A percentile compares a stretch with the other conserved stretches of the same genome.
Conservation (phyloP, 768 basidiomycete species). For the Strobilomyces confusus region DNA sequence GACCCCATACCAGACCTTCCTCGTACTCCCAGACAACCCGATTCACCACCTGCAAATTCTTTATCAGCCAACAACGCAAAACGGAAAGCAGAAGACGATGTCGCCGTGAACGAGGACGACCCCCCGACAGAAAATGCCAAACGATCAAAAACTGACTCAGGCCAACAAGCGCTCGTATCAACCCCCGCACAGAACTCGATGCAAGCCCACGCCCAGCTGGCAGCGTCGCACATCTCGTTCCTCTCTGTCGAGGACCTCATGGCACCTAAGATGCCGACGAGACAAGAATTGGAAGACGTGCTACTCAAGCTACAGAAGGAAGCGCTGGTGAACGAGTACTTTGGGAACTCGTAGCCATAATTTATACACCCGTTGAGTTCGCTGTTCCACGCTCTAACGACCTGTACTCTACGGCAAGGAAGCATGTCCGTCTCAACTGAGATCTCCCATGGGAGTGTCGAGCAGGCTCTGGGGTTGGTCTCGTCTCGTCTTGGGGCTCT, state of each 20-base stretch:
- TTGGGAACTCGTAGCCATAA: constrained; percentile 38
- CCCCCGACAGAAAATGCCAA: constrained; percentile 26
- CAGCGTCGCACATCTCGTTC: constrained; percentile 69
- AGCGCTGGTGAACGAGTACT: constrained; percentile 77
- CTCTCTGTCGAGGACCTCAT: constrained; percentile 68
- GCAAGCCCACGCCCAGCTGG: constrained; percentile 45
- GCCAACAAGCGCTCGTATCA: constrained; percentile 2
- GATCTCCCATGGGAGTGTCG: constrained; percentile 15
- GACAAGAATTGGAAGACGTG: constrained; percentile 74
- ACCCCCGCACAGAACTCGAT: constrained; percentile 13
- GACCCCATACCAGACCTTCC: constrained; percentile 52
- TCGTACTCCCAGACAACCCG: constrained; percentile 22
- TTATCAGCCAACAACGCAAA: constrained; percentile 37
- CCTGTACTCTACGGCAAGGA: neutral
- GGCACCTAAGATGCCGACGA: constrained; percentile 70
- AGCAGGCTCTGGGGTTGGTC: constrained; percentile 17
- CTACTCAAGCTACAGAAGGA: constrained; percentile 75
- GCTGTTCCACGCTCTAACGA: neutral
- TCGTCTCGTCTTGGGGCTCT: constrained; percentile 47
- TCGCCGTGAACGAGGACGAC: constrained; percentile 30
- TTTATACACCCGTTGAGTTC: constrained; percentile 12
- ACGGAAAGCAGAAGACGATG: constrained; percentile 51
- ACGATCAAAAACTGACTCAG: constrained; percentile 25
- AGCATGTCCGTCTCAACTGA: constrained; percentile 5
- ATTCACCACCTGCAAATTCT: constrained; percentile 20